phyloP scores from a whole-genome alignment of 2,329 filamentous ascomycete species.

The Pseudocercospora vitis region DNA sequence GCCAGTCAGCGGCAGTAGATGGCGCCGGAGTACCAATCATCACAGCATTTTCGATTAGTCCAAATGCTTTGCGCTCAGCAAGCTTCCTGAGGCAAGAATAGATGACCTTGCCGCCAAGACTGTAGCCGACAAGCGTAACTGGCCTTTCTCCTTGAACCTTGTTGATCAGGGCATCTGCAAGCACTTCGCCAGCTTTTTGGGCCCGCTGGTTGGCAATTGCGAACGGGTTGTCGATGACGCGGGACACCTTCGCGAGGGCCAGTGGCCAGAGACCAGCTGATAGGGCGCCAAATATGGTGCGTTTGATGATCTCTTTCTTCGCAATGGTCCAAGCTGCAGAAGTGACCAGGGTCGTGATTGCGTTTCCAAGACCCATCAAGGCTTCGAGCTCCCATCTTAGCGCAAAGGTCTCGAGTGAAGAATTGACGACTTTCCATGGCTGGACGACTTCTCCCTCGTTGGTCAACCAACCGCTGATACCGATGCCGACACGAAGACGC shows the following conservation, averaged over 20 bases:
- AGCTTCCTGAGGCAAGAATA: conserved; percentile 77
- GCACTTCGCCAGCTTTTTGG: conserved; percentile 42
- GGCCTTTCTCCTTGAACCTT: conserved; percentile 44
- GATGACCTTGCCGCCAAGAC: conserved; percentile 58
- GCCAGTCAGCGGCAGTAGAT: conserved; percentile 71
- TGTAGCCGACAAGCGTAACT: conserved; percentile 44
- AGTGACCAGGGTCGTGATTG: conserved; percentile 74
- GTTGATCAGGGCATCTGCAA: conserved; percentile 45
- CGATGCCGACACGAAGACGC: conserved; percentile 73
- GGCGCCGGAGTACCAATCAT: conserved; percentile 80
- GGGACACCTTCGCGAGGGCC: conserved; percentile 47
- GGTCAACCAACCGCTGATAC: conserved; percentile 77
- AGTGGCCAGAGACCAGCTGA: conserved; percentile 53
- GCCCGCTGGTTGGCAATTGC: conserved; percentile 41
- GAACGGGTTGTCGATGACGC: conserved; percentile 45
- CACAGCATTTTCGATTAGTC: conserved; percentile 78
- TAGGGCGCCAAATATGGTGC: conserved; percentile 50
- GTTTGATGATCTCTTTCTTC: conserved; percentile 71
- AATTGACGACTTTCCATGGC: conserved; percentile 76
- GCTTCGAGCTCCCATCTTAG: conserved; percentile 80
- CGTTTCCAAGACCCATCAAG: conserved; percentile 72
- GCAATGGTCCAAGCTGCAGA: conserved; percentile 79
- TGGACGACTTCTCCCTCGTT: conserved; percentile 69
- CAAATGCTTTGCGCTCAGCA: conserved; percentile 76
- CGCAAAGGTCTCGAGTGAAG: conserved; percentile 73